phyloP scores from a whole-genome alignment of 345 rosid species.

The Camelina sativa region DNA sequence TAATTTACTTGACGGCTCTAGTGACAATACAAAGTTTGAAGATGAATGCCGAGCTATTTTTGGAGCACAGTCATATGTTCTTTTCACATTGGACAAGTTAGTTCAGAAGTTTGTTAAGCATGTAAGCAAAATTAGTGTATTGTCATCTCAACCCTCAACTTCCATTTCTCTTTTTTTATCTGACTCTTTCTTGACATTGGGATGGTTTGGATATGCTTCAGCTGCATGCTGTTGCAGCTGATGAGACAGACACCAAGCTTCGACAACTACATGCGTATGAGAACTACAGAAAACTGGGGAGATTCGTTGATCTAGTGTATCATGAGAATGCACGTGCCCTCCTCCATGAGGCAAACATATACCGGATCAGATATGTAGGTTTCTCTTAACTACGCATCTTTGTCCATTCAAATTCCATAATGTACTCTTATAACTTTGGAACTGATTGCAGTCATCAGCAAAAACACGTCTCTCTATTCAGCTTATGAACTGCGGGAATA shows the following conservation, averaged over 20 bases:
- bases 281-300: slow-evolving; percentile 72
- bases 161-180: neutral
- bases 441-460: slow-evolving; percentile 63
- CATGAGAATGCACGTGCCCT: slow-evolving; percentile 84
- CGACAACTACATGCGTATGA: slow-evolving; percentile 84
- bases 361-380: slow-evolving; percentile 91
- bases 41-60: slow-evolving; percentile 95
- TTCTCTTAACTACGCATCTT: slow-evolving; percentile 16
- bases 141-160: slow-evolving; percentile 12
- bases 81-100: slow-evolving; percentile 95
- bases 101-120: slow-evolving; percentile 90
- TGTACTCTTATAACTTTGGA: slow-evolving; percentile 18
- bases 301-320: slow-evolving; percentile 73
- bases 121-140: slow-evolving; percentile 49
- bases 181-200: slow-evolving; percentile 4
- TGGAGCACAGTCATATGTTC: slow-evolving; percentile 92
- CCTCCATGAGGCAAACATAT: slow-evolving; percentile 87
- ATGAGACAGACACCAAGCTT: slow-evolving; percentile 92
- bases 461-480: slow-evolving; percentile 72
- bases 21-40: slow-evolving; percentile 90
- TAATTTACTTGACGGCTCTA: slow-evolving; percentile 91
- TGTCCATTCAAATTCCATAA: slow-evolving; percentile 16
- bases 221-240: slow-evolving; percentile 85
- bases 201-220: slow-evolving; percentile 44
- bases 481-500: slow-evolving; percentile 85